Evolutionary conservation across 2,329 filamentous ascomycete species (phyloP), one percentile per base, ranked within the genome.

Genomic region (Cercospora nicotianae): DNA sequence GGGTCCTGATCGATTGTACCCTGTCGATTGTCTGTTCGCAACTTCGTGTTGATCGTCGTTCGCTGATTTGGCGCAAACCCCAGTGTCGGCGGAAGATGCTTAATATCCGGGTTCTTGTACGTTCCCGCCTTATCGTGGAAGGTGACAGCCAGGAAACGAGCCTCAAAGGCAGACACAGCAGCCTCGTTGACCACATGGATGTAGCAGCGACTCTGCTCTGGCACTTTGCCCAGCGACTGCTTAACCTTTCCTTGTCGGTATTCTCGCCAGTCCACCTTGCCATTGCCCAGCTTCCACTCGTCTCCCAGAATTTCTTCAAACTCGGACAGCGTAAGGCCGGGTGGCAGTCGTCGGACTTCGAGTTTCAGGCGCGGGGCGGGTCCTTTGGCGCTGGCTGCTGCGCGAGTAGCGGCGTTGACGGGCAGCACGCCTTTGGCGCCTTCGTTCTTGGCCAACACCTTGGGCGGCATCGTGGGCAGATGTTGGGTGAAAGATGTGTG

Each of bases 1-100:
- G 92, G 89, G 76, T 99, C 95, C 77, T 97, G 93, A 75, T 99
- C 95, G 72, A 99, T 98, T 3, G 93, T 97, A 63, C 94, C 95
- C 78, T 97, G 92, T 13, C 94, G 89, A 63, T 89, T 88, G 82
- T 99, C 95, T 64, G 88, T 87, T 36, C 93, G 89, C 60, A 87
- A 87, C 78, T 92, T 92, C 39, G 85, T 87, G 67, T 87, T 87
- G 62, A 76, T 48, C 1, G 94, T 93, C 1, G 93, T 87, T 75
- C 94, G 94, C 72, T 92, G 92, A 81, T 94, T 96, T 0, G 91
- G 87, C 18, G 94, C 89, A 75, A 92, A 92, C 75, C 97, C 94
- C 60, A 97, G 83, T 5, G 87, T 86, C 0, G 95, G 94, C 1
- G 91, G 91, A 0, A 91, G 91, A 64, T 75, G 69, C 69, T 95